Evolutionary conservation across 345 rosid species (phyloP).

Genomic region (Noccaea caerulescens): DNA sequence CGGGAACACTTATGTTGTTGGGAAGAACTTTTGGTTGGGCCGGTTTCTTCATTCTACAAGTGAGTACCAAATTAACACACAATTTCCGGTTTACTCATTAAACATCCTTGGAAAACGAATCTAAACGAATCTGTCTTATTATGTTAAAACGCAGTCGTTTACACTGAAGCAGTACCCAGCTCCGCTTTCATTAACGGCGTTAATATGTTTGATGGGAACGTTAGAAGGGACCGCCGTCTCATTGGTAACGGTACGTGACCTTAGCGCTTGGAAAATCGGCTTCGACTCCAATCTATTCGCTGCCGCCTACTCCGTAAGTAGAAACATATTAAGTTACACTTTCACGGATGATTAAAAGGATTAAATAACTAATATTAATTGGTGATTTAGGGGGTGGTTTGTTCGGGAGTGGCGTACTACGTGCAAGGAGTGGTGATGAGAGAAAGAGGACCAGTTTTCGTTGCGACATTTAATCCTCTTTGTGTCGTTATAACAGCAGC

Average conservation of each 20-base stretch:
- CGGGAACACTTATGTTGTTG: slow-evolving; percentile 71
- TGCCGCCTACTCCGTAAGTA: slow-evolving; percentile 76
- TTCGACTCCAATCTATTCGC: slow-evolving; percentile 79
- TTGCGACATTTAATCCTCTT: slow-evolving; percentile 83
- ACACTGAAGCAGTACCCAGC: slow-evolving; percentile 88
- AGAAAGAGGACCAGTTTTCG: slow-evolving; percentile 84
- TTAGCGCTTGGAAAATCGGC: slow-evolving; percentile 79
- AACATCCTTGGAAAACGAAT: neutral
- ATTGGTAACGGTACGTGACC: slow-evolving; percentile 69
- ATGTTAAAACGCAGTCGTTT: slow-evolving; percentile 56
- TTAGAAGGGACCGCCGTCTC: slow-evolving; percentile 68
- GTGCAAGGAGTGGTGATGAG: slow-evolving; percentile 76
- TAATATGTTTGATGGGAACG: slow-evolving; percentile 81
- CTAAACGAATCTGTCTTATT: slow-evolving; percentile 11
- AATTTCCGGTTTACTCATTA: slow-evolving; percentile 28
- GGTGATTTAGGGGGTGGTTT: slow-evolving; percentile 73
- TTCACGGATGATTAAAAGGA: neutral
- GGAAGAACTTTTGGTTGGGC: slow-evolving; percentile 75
- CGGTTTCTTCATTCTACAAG: slow-evolving; percentile 87
- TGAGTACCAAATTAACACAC: slow-evolving; percentile 34
- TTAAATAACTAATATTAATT: neutral
- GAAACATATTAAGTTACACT: neutral
- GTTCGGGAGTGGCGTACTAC: slow-evolving; percentile 89
- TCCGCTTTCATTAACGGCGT: slow-evolving; percentile 73
- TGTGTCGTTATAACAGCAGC: slow-evolving; percentile 85